Evolutionary conservation across 192 early-diverging fungal genomes (phyloP).

Genomic region (Backusella morwellensis): DNA sequence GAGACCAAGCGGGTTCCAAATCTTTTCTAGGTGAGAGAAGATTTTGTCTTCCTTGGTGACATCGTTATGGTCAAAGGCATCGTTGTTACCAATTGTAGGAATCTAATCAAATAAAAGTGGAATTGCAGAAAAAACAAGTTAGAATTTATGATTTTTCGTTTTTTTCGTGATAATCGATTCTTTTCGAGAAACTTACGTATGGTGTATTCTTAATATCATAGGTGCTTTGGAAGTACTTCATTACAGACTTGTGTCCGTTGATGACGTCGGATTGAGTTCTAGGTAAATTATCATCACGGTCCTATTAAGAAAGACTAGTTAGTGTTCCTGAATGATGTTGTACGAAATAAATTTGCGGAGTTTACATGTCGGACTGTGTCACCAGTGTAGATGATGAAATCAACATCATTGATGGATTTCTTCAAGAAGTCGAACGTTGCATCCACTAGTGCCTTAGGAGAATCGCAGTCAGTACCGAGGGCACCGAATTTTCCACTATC

Average conservation of each 20-base stretch:
- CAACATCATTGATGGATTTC: constrained; percentile 22
- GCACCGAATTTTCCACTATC: constrained; percentile 37
- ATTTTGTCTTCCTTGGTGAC: background rate
- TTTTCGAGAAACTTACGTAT: constrained; percentile 15
- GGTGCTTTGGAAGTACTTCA: constrained; percentile 22
- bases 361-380: constrained; percentile 39
- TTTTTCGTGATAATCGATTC: too few relatives aligned
- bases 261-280: constrained; percentile 21
- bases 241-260: constrained; percentile 17
- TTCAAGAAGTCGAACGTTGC: constrained; percentile 35
- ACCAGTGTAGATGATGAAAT: constrained; percentile 44
- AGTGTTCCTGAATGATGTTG: background rate
- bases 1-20: constrained; percentile 39
- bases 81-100: constrained; percentile 41
- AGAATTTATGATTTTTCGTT: background rate
- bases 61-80: constrained; percentile 29
- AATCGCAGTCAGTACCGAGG: constrained; percentile 32
- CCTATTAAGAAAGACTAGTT: constrained; percentile 1
- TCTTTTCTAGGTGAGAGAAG: constrained; percentile 11
- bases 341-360: background rate
- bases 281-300: constrained; percentile 20
- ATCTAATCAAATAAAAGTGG: constrained; percentile 17
- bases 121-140: background rate
- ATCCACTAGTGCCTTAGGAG: constrained; percentile 10
- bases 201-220: constrained; percentile 12